phyloP scores from a whole-genome alignment of 2,329 filamentous ascomycete species.

The Parasarocladium wereldwijsianum region DNA sequence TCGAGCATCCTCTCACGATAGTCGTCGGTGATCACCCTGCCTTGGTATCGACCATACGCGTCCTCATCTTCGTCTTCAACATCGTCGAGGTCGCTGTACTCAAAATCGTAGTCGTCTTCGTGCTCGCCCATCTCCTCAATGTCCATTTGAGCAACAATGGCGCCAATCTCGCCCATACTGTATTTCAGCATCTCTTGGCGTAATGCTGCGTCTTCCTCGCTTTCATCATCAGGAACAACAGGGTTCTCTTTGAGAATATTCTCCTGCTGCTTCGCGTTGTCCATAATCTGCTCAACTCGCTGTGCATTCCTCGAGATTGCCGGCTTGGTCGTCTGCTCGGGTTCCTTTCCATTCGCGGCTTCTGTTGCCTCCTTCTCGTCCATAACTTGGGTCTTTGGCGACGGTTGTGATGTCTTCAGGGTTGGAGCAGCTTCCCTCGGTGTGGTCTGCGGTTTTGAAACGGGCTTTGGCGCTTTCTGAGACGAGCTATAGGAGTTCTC shows the following conservation, averaged over 20 bases:
- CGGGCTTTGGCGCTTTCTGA: neutral
- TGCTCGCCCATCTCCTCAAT: constrained; percentile 54
- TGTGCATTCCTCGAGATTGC: constrained; percentile 25
- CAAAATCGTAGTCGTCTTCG: constrained; percentile 34
- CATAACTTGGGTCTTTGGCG: constrained; percentile 37
- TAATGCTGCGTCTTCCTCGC: constrained; percentile 63
- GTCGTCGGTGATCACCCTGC: constrained; percentile 52
- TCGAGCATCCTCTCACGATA: constrained; percentile 76
- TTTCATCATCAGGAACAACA: constrained; percentile 59
- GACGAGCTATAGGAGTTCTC: neutral
- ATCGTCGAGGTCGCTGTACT: constrained; percentile 36
- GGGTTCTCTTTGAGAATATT: constrained; percentile 24
- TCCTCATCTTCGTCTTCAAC: constrained; percentile 57
- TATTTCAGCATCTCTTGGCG: constrained; percentile 86
- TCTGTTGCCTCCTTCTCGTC: constrained; percentile 50
- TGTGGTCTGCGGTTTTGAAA: neutral
- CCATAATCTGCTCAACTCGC: constrained; percentile 41
- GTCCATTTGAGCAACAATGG: constrained; percentile 83
- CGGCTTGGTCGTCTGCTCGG: constrained; percentile 9
- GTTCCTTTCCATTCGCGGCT: constrained; percentile 15
- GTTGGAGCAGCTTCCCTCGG: neutral
- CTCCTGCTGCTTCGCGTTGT: constrained; percentile 39
- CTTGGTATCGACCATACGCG: constrained; percentile 58
- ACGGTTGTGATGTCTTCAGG: constrained; percentile 1
- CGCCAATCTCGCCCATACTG: constrained; percentile 72